phyloP scores from a whole-genome alignment of 1,139 yeast species.

The Kurtzmaniella quercitrusa region DNA sequence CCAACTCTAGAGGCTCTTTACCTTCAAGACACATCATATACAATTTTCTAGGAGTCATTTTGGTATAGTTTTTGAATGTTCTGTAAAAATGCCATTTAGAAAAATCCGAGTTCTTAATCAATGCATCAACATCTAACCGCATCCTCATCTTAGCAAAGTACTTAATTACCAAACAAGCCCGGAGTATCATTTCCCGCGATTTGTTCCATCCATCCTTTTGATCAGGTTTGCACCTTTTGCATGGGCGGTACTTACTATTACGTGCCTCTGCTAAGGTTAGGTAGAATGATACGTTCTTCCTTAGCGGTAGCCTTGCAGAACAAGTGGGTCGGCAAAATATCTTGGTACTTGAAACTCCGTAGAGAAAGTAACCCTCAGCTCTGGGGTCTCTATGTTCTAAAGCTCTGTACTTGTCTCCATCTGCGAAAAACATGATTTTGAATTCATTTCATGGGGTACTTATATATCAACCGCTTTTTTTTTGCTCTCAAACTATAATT shows the following conservation, averaged over 20 bases:
- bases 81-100: slow-evolving; percentile 24
- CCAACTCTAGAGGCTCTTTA: not conserved
- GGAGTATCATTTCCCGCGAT: slow-evolving; percentile 8
- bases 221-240: slow-evolving; percentile 10
- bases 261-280: slow-evolving; percentile 6
- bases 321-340: slow-evolving; percentile 11
- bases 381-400: slow-evolving; percentile 6
- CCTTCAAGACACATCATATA: slow-evolving; percentile 10
- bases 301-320: slow-evolving; percentile 8
- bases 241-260: slow-evolving; percentile 6
- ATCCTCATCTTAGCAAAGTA: slow-evolving; percentile 6
- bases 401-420: slow-evolving; percentile 7
- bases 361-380: slow-evolving; percentile 8
- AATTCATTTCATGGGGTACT: too few species aligned
- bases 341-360: slow-evolving; percentile 8
- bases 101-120: slow-evolving; percentile 12
- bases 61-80: slow-evolving; percentile 19
- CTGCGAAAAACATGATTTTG: not conserved
- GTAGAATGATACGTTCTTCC: slow-evolving; percentile 7
- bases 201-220: slow-evolving; percentile 10
- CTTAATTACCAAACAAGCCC: slow-evolving; percentile 10
- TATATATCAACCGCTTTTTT: not conserved
- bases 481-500: not conserved
- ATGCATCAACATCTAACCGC: slow-evolving; percentile 7
- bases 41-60: slow-evolving; percentile 16